Evolutionary conservation across 495 filamentous ascomycete species (phyloP), one percentile per base, ranked within the genome.

Genomic region (Astrothelium macrocarpum): DNA sequence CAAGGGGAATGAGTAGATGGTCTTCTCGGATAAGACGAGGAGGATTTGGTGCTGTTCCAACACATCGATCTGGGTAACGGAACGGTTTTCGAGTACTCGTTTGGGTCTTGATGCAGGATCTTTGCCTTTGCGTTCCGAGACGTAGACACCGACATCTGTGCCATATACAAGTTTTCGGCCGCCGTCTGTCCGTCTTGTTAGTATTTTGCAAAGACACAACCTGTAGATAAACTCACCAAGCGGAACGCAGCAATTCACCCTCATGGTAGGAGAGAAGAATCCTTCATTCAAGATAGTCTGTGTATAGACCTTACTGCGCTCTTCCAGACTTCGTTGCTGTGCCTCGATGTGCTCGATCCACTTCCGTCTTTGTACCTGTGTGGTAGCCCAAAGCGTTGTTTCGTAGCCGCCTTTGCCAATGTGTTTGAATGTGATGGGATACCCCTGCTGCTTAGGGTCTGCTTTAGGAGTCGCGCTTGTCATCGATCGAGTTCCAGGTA

Each of bases 371-470:
- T 87, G 87, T 28, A 88, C 87, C 63, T 87, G 87, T 56, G 86
- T 90, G 25, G 85, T 82, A 29, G 90, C 91, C 74, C 87, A 97
- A 1, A 99, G 80, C n/a, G 92, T 92, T 66, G 88, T 80, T 70
- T 96, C 95, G 73, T 96, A 97, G 42, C 92, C 92, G 62, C 90
- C 91, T 72, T 92, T 95, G n/a, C 95, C 95, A 29, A 99, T 83
- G 80, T 97, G 95, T 61, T 87, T 84, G 80, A 99, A 97, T n/a
- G 92, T 97, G 69, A 99, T 94, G 1, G 95, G 95, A 75, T 89
- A 91, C 42, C 89, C 91, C 68, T 95, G 90, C 70, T 90, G 83
- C 23, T 79, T 76, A 34, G 66, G 71, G 16, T 56, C 49, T 56
- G 49, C 64, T 56, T 75, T 76, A 3, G 82, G 79, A 31, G 26